phyloP scores from a whole-genome alignment of 169 alveolate genomes.

The Eimeria zaria region DNA sequence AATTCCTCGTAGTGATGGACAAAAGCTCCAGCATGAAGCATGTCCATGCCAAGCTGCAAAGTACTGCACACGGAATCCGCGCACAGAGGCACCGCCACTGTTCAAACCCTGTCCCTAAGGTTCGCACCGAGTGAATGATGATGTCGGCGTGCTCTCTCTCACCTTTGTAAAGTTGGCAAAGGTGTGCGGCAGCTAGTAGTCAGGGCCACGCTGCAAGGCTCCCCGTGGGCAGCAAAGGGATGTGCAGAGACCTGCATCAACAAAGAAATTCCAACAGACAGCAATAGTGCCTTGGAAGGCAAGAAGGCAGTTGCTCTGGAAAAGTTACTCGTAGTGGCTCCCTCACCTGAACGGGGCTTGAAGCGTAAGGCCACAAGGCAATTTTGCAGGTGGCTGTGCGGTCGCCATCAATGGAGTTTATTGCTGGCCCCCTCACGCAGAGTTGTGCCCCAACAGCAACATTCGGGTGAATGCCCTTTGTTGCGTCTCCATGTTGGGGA shows the following conservation, averaged over 20 bases:
- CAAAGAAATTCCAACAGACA: background rate
- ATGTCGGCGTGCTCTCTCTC: background rate
- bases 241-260: constrained; percentile 32
- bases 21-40: constrained; percentile 62
- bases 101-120: too few species aligned
- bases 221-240: constrained; percentile 52
- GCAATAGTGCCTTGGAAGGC: background rate
- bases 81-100: background rate
- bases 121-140: too few species aligned
- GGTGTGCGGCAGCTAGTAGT: constrained; percentile 73
- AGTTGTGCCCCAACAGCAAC: constrained; percentile 64
- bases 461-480: constrained; percentile 32
- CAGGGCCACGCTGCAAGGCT: constrained; percentile 53
- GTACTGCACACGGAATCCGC: constrained; percentile 36
- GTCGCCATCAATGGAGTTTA: background rate
- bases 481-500: background rate
- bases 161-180: constrained; percentile 52
- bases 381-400: constrained; percentile 25
- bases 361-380: constrained; percentile 53
- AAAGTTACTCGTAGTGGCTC: background rate
- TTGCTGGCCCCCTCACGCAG: constrained; percentile 67
- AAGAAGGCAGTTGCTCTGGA: background rate
- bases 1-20: constrained; percentile 72
- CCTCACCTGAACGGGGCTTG: constrained; percentile 28
- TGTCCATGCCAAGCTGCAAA: constrained; percentile 26